Conservation (phyloP, 306 rosid genomes). For the Lithocarpus polystachyus region DNA sequence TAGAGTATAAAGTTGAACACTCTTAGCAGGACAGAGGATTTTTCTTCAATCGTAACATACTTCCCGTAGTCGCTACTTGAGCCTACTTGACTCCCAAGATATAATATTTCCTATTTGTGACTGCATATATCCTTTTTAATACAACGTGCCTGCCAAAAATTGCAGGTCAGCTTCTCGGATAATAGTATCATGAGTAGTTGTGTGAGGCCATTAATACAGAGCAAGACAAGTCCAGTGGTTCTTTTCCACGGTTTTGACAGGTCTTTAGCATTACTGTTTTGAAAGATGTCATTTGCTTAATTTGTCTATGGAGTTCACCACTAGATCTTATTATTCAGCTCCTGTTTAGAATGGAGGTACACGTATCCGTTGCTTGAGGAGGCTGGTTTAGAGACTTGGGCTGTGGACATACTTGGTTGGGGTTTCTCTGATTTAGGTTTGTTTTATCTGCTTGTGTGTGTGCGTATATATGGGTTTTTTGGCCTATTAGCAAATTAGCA, state of each 20-base stretch:
- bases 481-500: too few relatives aligned
- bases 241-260: slow-evolving; percentile 96
- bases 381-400: slow-evolving; percentile 88
- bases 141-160: background rate
- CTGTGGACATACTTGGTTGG: slow-evolving; percentile 97
- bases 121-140: background rate
- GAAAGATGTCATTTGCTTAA: slow-evolving; percentile 1
- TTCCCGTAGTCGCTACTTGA: too few relatives aligned
- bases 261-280: slow-evolving; percentile 33
- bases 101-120: too few relatives aligned
- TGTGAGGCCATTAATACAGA: slow-evolving; percentile 65
- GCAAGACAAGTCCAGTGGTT: slow-evolving; percentile 65
- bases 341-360: slow-evolving; percentile 97
- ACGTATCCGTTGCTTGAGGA: slow-evolving; percentile 80
- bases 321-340: slow-evolving; percentile 60
- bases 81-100: too few relatives aligned
- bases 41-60: too few relatives aligned
- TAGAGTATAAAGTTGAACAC: too few relatives aligned
- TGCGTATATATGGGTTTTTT: too few relatives aligned
- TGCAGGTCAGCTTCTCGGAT: slow-evolving; percentile 60
- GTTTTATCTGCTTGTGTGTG: slow-evolving; percentile 13
- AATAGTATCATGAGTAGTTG: slow-evolving; percentile 76
- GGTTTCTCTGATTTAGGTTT: slow-evolving; percentile 95
- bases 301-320: slow-evolving; percentile 32
- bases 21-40: too few relatives aligned